Conservation (phyloP, 2,329 filamentous ascomycete genomes). For the Colletotrichum plurivorum region DNA sequence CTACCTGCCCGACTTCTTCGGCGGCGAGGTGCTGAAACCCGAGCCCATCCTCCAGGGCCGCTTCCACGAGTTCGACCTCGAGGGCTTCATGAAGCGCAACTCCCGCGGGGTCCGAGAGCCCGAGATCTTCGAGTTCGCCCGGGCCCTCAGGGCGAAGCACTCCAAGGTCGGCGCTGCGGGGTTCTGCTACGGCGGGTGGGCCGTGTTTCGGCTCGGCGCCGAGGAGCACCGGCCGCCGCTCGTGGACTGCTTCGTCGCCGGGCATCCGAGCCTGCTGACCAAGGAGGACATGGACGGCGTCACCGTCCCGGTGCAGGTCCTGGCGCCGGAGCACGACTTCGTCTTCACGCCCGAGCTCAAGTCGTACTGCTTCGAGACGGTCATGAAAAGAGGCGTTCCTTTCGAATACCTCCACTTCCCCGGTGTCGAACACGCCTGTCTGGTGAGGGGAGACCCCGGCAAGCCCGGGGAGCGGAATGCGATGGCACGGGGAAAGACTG, state of each 20-base stretch:
- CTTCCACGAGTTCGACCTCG: slow-evolving; percentile 54
- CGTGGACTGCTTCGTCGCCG: slow-evolving; percentile 61
- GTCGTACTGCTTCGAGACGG: slow-evolving; percentile 50
- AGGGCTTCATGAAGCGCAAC: slow-evolving; percentile 54
- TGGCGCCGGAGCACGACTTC: slow-evolving; percentile 63
- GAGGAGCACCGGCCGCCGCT: slow-evolving; percentile 51
- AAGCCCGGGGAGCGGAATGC: slow-evolving; percentile 55
- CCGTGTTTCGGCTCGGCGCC: slow-evolving; percentile 60
- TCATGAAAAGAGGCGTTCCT: slow-evolving; percentile 51
- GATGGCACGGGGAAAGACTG: slow-evolving; percentile 59
- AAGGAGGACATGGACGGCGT: slow-evolving; percentile 61
- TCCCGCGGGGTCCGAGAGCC: slow-evolving; percentile 54
- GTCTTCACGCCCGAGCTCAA: slow-evolving; percentile 60
- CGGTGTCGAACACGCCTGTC: slow-evolving; percentile 59
- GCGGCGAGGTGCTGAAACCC: slow-evolving; percentile 49
- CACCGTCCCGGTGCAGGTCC: slow-evolving; percentile 63
- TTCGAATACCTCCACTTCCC: slow-evolving; percentile 64
- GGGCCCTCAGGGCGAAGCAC: slow-evolving; percentile 51
- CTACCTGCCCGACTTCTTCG: slow-evolving; percentile 57
- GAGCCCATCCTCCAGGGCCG: slow-evolving; percentile 48
- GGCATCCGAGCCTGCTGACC: slow-evolving; percentile 60
- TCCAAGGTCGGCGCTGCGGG: slow-evolving; percentile 59
- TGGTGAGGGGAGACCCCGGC: slow-evolving; percentile 53
- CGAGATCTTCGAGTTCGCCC: slow-evolving; percentile 55
- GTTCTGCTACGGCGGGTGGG: slow-evolving; percentile 68